Evolutionary conservation across 768 basidiomycete genomes (phyloP).

Genomic region (Termitomyces sp.): DNA sequence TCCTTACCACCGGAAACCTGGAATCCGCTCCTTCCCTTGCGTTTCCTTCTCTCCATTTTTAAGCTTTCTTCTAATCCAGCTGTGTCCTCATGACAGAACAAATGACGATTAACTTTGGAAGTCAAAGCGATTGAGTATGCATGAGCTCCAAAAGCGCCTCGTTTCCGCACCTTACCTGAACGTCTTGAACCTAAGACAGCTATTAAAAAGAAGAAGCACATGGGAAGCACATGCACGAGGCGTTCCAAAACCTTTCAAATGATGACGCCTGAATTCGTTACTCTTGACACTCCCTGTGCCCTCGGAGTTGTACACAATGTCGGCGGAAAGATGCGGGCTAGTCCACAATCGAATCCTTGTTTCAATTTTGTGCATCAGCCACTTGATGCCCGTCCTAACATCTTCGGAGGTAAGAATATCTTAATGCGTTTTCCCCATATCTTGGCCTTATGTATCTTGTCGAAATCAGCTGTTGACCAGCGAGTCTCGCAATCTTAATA

Average conservation of each 20-base stretch:
- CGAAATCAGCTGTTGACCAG: neutral
- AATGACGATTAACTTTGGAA: neutral
- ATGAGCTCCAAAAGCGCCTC: neutral
- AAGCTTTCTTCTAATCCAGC: neutral
- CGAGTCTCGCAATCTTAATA: neutral
- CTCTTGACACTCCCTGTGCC: neutral
- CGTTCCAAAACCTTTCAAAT: neutral
- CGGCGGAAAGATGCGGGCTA: slow-evolving; percentile 6
- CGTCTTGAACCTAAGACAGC: neutral
- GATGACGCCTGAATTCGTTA: neutral
- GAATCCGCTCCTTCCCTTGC: neutral
- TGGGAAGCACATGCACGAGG: neutral
- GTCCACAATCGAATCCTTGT: neutral
- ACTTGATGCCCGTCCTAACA: neutral
- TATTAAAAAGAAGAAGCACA: neutral
- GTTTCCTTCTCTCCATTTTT: neutral
- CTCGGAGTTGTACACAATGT: neutral
- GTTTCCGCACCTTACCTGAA: neutral
- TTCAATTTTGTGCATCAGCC: neutral
- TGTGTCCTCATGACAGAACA: neutral
- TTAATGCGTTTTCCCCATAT: neutral
- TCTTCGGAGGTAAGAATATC: neutral
- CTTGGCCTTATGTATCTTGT: neutral
- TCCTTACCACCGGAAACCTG: neutral
- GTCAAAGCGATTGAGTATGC: neutral